These are phyloP conservation scores for Alnus rubra DNA, from an alignment of 306 rosid genomes.

Conservation along the genomic window DNA sequence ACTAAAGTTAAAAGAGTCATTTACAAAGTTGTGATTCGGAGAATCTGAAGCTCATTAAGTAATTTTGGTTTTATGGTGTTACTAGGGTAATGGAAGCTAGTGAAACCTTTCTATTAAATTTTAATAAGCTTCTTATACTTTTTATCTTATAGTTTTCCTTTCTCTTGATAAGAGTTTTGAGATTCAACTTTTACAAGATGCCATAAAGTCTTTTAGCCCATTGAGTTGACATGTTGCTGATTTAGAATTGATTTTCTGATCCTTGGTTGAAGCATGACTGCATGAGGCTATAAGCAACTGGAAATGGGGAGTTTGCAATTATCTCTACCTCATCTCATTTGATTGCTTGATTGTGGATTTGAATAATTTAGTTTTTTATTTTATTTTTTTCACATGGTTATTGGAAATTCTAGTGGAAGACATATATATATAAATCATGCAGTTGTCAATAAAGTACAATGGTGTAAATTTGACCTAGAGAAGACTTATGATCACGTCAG, in stretches of 20 bases:
- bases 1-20: conserved; percentile 27
- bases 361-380: background rate
- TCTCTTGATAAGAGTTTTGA: conserved; percentile 21
- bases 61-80: conserved; percentile 14
- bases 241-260: conserved; percentile 12
- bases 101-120: conserved; percentile 5
- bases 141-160: conserved; percentile 15
- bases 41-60: conserved; percentile 1
- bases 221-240: conserved; percentile 10
- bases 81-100: conserved; percentile 16
- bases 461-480: too few species aligned
- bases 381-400: background rate
- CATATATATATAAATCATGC: conserved; percentile 1
- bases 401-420: conserved; percentile 7
- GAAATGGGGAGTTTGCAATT: background rate
- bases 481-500: too few species aligned
- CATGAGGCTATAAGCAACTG: background rate
- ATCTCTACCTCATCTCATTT: background rate
- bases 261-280: background rate
- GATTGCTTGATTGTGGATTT: background rate
- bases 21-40: conserved; percentile 23
- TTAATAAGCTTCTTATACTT: conserved; percentile 23
- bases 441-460: background rate
- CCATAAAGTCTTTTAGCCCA: conserved; percentile 12
- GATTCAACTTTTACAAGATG: background rate